Base-by-base conservation (phyloP, 2,329 filamentous ascomycete genomes). In the Paecilomyces variotii region DNA sequence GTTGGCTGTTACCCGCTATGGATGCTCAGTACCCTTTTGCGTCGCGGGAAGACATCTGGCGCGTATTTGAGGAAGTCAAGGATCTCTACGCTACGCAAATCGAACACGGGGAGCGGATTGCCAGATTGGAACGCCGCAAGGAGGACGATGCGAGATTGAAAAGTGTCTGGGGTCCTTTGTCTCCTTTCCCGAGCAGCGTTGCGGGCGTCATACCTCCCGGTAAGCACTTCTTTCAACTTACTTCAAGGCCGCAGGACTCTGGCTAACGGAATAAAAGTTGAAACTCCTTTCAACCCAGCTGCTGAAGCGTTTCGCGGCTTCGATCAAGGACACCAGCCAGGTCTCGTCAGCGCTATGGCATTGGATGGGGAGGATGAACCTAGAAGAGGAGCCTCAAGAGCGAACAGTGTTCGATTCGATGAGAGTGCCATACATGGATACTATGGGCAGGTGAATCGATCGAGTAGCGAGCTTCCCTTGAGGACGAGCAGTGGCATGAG, bases 371-470 rank as follows among this genome's bases (percentile, higher is more conserved):
- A 96, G 62, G 91, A 97, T 32, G 87, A 91, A 59, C 86, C 91
- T 39, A 85, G 93, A 62, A 90, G 94, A 57, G 90, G 90, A 24
- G 88, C 91, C 19, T 99, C 94, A 19, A 84, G 94, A 66, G 93
- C 94, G 54, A 97, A 97, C 72, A 97, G 94, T 70, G 94, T 99
- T 65, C 89, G 94, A 39, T 99, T 99, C 68, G 94, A 97, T 70
- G 93, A 97, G 72, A 96, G 91, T 69, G 92, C 93, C 12, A 86
- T 96, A 66, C 91, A 96, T 67, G 89, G 90, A 54, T 91, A 91
- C 72, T 95, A 94, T 84, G 87, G 87, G 39, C 90, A 96, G 68
- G 86, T 85, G 63, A 89, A 88, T 60, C 86, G 93, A 52, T 88
- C 91, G 58, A 93, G 90, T 11, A 85, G 89, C 53, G 94, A 97